Conservation (phyloP, 495 filamentous ascomycete genomes). For the Wilcoxina mikolae region DNA sequence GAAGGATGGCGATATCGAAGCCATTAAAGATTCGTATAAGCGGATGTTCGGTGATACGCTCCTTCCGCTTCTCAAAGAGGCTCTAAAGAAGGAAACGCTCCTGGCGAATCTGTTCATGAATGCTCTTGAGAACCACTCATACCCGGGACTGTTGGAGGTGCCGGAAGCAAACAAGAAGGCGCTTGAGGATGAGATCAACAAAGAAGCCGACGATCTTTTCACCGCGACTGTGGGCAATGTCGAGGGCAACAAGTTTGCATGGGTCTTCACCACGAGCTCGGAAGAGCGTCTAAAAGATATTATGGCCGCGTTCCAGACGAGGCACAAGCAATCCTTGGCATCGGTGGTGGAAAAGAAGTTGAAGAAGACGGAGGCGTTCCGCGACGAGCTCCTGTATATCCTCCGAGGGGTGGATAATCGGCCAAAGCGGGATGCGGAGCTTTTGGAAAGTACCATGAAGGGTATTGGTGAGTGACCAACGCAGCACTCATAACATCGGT, state of each 20-base stretch:
- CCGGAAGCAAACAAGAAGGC: slow-evolving; percentile 51
- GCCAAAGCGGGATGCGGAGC: slow-evolving; percentile 62
- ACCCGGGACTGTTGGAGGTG: slow-evolving; percentile 28
- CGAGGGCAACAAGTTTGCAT: slow-evolving; percentile 58
- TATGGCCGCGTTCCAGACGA: slow-evolving; percentile 48
- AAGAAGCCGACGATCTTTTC: slow-evolving; percentile 41
- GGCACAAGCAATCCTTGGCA: slow-evolving; percentile 52
- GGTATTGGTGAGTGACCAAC: slow-evolving; percentile 49
- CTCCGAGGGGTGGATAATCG: slow-evolving; percentile 57
- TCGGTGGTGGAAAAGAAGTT: slow-evolving; percentile 62
- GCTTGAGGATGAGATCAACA: slow-evolving; percentile 52
- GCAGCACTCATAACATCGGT: too few species aligned
- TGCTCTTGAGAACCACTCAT: slow-evolving; percentile 14
- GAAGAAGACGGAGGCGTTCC: slow-evolving; percentile 37
- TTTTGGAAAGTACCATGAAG: slow-evolving; percentile 70
- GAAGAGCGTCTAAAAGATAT: slow-evolving; percentile 71
- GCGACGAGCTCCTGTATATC: slow-evolving; percentile 57
- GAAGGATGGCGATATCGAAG: slow-evolving; percentile 19
- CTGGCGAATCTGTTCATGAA: slow-evolving; percentile 13
- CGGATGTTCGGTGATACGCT: slow-evolving; percentile 9
- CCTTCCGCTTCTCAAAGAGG: background rate
- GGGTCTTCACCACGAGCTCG: slow-evolving; percentile 53
- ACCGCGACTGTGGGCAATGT: slow-evolving; percentile 55
- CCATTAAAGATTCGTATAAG: slow-evolving; percentile 10
- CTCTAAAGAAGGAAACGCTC: slow-evolving; percentile 3